Evolutionary conservation across 768 basidiomycete genomes (phyloP).

Genomic region (Mycena vitilis): DNA sequence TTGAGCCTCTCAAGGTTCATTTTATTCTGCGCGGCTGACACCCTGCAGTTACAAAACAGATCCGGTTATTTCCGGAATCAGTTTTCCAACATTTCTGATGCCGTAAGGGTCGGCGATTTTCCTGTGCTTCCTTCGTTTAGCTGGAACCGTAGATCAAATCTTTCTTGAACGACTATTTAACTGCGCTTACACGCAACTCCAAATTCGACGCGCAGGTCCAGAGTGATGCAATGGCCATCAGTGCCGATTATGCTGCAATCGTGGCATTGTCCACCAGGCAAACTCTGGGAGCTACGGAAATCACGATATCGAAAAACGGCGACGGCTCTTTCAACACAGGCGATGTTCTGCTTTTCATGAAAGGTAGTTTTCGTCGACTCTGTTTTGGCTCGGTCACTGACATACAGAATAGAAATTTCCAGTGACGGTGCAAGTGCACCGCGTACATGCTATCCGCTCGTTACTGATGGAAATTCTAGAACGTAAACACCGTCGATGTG

Average conservation of each 20-base stretch:
- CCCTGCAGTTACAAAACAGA: slow-evolving; percentile 31
- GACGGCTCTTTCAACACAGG: slow-evolving; percentile 60
- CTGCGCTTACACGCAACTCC: slow-evolving; percentile 56
- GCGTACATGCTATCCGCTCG: slow-evolving; percentile 6
- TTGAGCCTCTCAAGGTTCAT: slow-evolving; percentile 22
- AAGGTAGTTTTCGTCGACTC: slow-evolving; percentile 53
- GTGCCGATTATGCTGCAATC: slow-evolving; percentile 60
- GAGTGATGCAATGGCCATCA: slow-evolving; percentile 59
- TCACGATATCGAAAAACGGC: slow-evolving; percentile 59
- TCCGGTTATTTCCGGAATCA: slow-evolving; percentile 49
- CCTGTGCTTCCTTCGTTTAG: slow-evolving; percentile 26
- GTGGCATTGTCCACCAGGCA: slow-evolving; percentile 67
- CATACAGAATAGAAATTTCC: slow-evolving; percentile 59
- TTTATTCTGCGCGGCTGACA: not conserved
- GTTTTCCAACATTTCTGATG: slow-evolving; percentile 41
- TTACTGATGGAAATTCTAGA: slow-evolving; percentile 38
- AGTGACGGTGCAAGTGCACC: slow-evolving; percentile 61
- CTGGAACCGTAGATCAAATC: slow-evolving; percentile 10
- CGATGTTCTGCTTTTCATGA: slow-evolving; percentile 67
- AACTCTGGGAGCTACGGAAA: slow-evolving; percentile 65
- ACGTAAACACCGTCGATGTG: slow-evolving; percentile 65
- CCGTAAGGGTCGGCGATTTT: slow-evolving; percentile 42
- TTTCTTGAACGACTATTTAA: slow-evolving; percentile 54
- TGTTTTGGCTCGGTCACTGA: slow-evolving; percentile 14
- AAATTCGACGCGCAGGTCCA: slow-evolving; percentile 60